Base-by-base conservation (phyloP, 1,139 yeast genomes). In the Ogataea hybrid region DNA sequence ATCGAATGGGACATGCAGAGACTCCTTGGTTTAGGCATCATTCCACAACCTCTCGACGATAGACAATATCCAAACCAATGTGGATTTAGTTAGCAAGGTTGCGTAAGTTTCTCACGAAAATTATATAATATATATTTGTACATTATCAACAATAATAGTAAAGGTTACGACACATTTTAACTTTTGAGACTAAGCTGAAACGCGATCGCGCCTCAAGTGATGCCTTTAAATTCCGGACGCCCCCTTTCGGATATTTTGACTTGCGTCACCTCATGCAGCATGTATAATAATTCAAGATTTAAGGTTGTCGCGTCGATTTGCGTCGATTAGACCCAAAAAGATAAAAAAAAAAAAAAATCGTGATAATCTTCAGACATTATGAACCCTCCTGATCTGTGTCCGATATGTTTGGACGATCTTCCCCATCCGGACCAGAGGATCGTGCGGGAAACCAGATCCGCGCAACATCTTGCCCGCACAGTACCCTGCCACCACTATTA, bases 1-100 rank as follows among this genome's bases (percentile, higher is more conserved):
- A 67, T 75, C 27, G 85, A 79, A 59, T 80, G 86, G 86, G 84
- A 79, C 56, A 77, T 78, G 59, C 57, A 67, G 50, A 64, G 72
- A 47, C 68, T 82, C 48, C 71, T 75, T 9, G 62, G 68, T 15
- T 59, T 71, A 27, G 71, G 65, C 4, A 60, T 82, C 42, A 75
- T 82, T 63, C 89, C 89, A 1, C 77, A 71, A 45, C 88, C 88
- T 3, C 70, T 82, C 37, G 51, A 62, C 43, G 67, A 70, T 45
- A 68, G 75, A 53, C 61, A 62, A 37, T 75, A 68, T 47, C 68
- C 67, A 1, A 51, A 55, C 46, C 67, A 63, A 51, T 63, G 67
- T 54, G 63, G 63, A 11, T 56, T 31, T 43, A 42, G 35, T 17
- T 27, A 28, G 23, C 20, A 20, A 11, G 31, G 16, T 11, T 28